These are phyloP conservation scores for Panaeolus papilionaceus DNA, from an alignment of 768 basidiomycete genomes.

Conservation along the genomic window DNA sequence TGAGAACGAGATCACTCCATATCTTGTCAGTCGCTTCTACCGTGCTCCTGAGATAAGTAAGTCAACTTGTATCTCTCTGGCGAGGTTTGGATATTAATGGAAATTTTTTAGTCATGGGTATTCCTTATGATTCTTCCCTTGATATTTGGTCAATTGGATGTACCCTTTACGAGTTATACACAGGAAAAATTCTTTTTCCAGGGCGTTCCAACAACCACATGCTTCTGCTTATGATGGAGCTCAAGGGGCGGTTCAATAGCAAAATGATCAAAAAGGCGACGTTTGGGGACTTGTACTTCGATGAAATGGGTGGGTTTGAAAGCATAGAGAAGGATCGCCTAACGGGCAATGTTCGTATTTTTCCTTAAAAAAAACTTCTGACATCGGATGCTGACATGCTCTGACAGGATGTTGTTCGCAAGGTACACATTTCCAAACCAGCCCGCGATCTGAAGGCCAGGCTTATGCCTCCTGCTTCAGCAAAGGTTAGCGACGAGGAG, in stretches of 20 bases:
- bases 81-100: constrained; percentile 18
- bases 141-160: constrained; percentile 99
- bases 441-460: constrained; percentile 81
- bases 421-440: constrained; percentile 85
- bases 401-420: constrained; percentile 78
- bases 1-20: constrained; percentile 97
- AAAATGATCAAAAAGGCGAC: constrained; percentile 95
- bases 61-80: constrained; percentile 32
- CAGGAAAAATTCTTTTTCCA: constrained; percentile 97
- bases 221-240: constrained; percentile 97
- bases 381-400: not conserved
- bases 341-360: constrained; percentile 75
- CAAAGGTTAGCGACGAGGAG: constrained; percentile 90
- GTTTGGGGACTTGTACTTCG: constrained; percentile 93
- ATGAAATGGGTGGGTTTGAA: constrained; percentile 88
- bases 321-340: constrained; percentile 85
- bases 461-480: constrained; percentile 78
- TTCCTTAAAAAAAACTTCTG: not conserved
- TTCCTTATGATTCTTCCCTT: constrained; percentile 92
- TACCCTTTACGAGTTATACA: constrained; percentile 95
- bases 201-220: constrained; percentile 98
- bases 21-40: constrained; percentile 97
- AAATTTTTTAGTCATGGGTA: constrained; percentile 77
- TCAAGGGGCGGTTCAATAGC: constrained; percentile 91
- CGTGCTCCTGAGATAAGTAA: constrained; percentile 98